Percentiles rank a stretch among this genome's conserved stretches.
These are phyloP conservation scores for Epichloe sp. DNA, from an alignment of 2,329 filamentous ascomycete species.

Conservation along the genomic window DNA sequence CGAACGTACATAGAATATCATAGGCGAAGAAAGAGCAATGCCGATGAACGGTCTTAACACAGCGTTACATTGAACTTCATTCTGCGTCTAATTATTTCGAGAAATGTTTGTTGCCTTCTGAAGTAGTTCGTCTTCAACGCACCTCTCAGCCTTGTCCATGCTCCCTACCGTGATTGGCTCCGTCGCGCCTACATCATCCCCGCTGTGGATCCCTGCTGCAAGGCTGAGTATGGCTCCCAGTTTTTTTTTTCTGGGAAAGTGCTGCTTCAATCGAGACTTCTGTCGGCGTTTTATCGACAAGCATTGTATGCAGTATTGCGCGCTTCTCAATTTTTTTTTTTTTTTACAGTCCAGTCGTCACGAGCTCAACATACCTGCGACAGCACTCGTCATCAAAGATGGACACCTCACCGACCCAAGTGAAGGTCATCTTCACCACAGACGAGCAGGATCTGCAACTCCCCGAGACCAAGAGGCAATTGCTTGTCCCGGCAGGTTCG, in stretches of 20 bases:
- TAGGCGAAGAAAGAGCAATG: no score
- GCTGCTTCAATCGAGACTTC: neutral
- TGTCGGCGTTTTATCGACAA: neutral
- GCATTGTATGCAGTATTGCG: neutral
- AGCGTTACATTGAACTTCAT: no score
- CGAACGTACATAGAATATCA: no score
- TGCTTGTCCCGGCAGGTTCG: conserved; percentile 48
- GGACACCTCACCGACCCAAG: conserved; percentile 34
- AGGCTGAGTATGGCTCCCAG: neutral
- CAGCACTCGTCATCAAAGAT: conserved; percentile 11
- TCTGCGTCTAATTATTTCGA: no score
- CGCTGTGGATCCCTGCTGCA: neutral
- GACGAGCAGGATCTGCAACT: conserved; percentile 48
- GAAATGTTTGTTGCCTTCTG: no score
- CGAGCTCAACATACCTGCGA: neutral
- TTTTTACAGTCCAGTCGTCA: no score
- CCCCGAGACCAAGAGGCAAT: conserved; percentile 46
- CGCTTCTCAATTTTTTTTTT: no score
- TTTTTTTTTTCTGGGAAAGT: neutral
- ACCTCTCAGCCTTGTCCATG: neutral
- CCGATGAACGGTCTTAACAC: no score
- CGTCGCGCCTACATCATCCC: neutral
- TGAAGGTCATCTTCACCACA: conserved; percentile 57
- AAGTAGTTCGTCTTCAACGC: neutral
- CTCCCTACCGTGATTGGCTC: neutral